A percentile compares a stretch with the other conserved stretches of the same genome.
phyloP scores from a whole-genome alignment of 1,284 basidiomycete species.

The Pseudozyma sp. region DNA sequence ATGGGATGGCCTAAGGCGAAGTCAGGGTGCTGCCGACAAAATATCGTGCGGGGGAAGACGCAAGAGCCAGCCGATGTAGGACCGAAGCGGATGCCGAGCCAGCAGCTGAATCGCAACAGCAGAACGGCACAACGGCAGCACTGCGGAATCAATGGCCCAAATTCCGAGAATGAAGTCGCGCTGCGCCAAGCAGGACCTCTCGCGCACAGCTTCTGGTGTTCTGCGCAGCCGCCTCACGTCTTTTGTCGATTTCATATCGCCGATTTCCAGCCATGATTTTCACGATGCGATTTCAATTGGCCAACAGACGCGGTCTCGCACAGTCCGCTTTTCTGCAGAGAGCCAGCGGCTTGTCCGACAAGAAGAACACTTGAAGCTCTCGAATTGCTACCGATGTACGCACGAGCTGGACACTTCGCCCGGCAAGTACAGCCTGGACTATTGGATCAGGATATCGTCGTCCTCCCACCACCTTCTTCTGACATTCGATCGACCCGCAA shows the following conservation, averaged over 20 bases:
- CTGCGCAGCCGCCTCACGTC: too few species aligned
- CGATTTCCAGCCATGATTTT: background rate
- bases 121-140: too few species aligned
- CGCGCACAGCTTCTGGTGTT: background rate
- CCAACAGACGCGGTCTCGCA: background rate
- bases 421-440: too few species aligned
- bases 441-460: background rate
- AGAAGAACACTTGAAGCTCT: conserved; percentile 1
- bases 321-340: conserved; percentile 1
- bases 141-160: too few species aligned
- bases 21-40: background rate
- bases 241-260: background rate
- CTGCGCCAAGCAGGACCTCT: background rate
- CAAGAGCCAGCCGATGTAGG: background rate
- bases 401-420: too few species aligned
- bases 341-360: background rate
- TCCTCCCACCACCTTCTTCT: background rate
- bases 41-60: conserved; percentile 3
- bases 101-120: background rate
- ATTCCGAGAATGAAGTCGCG: background rate
- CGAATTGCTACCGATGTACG: too few species aligned
- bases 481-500: background rate
- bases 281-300: too few species aligned
- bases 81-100: background rate
- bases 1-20: background rate